phyloP scores from a whole-genome alignment of 371 early-diverging fungal species.

The Zancudomyces culisetae region DNA sequence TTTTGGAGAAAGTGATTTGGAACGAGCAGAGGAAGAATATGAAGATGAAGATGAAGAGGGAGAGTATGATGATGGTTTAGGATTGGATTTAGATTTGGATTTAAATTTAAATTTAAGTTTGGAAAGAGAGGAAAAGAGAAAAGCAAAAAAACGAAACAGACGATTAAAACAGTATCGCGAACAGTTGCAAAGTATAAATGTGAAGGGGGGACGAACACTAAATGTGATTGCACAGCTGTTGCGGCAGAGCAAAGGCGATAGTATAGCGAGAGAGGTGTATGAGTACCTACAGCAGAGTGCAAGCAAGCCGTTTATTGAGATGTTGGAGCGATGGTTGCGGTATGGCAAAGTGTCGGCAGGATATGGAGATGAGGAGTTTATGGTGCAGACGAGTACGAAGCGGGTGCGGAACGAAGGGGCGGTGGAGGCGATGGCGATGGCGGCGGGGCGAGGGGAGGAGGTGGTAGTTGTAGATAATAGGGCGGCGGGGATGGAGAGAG shows the following conservation, averaged over 20 bases:
- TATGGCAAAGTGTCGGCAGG: conserved; percentile 49
- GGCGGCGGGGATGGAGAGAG: conserved; percentile 6
- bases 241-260: conserved; percentile 31
- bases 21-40: not conserved
- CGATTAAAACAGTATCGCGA: not conserved
- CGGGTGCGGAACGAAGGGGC: conserved; percentile 2
- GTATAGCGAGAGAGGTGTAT: conserved; percentile 50
- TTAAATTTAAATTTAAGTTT: not conserved
- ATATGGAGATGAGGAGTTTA: conserved; percentile 57
- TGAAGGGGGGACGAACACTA: conserved; percentile 17
- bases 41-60: not conserved
- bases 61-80: not conserved
- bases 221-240: conserved; percentile 10
- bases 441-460: conserved; percentile 33
- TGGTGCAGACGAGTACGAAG: conserved; percentile 34
- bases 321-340: conserved; percentile 73
- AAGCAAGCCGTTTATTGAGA: conserved; percentile 58
- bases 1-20: not conserved
- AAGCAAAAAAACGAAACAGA: conserved; percentile 2
- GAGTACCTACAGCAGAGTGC: conserved; percentile 52
- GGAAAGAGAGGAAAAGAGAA: not conserved
- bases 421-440: conserved; percentile 10
- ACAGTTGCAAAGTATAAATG: conserved; percentile 4
- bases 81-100: not conserved
- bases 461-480: conserved; percentile 47